Base-by-base conservation (phyloP, 73 alveolate genomes). In the Stentor coeruleus region DNA sequence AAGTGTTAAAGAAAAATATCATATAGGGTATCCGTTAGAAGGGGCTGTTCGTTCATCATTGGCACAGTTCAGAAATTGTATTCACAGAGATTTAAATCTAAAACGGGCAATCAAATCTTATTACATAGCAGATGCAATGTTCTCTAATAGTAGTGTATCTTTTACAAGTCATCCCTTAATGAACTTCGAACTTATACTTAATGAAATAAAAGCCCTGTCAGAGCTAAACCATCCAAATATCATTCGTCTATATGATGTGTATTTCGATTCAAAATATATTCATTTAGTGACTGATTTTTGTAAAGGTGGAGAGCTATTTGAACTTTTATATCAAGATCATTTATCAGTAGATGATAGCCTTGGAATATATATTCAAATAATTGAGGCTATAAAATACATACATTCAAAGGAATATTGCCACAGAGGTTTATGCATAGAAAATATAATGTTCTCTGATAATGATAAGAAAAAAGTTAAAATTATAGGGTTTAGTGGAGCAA, bases 221-320 rank as follows among this genome's bases (percentile, higher is more conserved):
- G 35, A 57, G 73, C 73, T 57, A 20, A n/a, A 31, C 35, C 73
- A 57, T 57, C 15, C 73, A 57, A 57, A 57, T 57, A 57, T 57
- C 73, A 31, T 57, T 1, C 73, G 35, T 57, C 28, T 57, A 2
- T 57, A 0, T 57, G 73, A 57, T 20, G 73, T 57, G 28, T 57
- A 20, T 31, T 57, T 57, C 35, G 73, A 57, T 20, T 57, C 73
- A 20, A 57, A 57, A 2, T 57, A 57, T 57, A 57, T 57, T 57
- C 73, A 57, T 31, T 2, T 57, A 31, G 73, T 57, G 15, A 57
- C 28, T n/a, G 73, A 31, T 20, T 20, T 57, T n/a, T 57, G 73
- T 57, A 57, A 57, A 57, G 73, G 73, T 20, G 73, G 73, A 57
- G 73, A 57, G 73, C 28, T 57, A 57, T 57, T 20, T 57, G 73